Percentiles rank a stretch among this genome's conserved stretches.
phyloP scores from a whole-genome alignment of 2,329 filamentous ascomycete species.

The Ophidiomyces ophidiicola region DNA sequence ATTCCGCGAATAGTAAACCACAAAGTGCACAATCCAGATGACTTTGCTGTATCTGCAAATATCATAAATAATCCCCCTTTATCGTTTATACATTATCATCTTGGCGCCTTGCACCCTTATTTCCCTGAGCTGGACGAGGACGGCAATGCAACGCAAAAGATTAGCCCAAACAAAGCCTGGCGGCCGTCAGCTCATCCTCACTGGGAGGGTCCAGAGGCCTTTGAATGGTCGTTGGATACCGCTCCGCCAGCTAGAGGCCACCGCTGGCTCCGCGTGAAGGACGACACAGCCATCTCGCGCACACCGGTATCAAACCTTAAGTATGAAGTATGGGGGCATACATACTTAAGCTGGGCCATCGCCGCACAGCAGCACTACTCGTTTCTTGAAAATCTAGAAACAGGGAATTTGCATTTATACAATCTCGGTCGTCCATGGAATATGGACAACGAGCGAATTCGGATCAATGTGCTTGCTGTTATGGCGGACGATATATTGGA shows the following conservation, averaged over 20 bases:
- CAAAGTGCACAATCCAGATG: background rate
- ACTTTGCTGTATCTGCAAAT: constrained; percentile 4
- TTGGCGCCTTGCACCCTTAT: constrained; percentile 3
- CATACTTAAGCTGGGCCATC: constrained; percentile 6
- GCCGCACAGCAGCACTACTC: constrained; percentile 3
- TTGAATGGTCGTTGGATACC: constrained; percentile 6
- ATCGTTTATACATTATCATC: constrained; percentile 6
- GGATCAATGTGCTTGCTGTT: constrained; percentile 3
- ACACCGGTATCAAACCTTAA: constrained; percentile 4
- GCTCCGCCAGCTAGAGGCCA: constrained; percentile 8
- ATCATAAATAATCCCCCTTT: constrained; percentile 5
- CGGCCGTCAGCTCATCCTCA: constrained; percentile 9
- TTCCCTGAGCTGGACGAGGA: constrained; percentile 3
- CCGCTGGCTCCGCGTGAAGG: constrained; percentile 5
- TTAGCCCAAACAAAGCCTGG: constrained; percentile 11
- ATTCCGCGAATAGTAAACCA: constrained; percentile 3
- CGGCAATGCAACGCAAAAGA: constrained; percentile 6
- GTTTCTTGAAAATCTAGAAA: constrained; percentile 2
- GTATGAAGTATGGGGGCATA: constrained; percentile 5
- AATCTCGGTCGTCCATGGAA: constrained; percentile 2
- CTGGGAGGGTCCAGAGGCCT: constrained; percentile 7
- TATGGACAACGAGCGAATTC: constrained; percentile 4
- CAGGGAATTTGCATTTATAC: constrained; percentile 1
- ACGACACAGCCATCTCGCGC: constrained; percentile 1
- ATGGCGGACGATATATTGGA: constrained; percentile 3